A percentile compares a stretch with the other conserved stretches of the same genome.
Evolutionary conservation across 1,284 basidiomycete genomes (phyloP).

Genomic region (Golubevia pallescens): DNA sequence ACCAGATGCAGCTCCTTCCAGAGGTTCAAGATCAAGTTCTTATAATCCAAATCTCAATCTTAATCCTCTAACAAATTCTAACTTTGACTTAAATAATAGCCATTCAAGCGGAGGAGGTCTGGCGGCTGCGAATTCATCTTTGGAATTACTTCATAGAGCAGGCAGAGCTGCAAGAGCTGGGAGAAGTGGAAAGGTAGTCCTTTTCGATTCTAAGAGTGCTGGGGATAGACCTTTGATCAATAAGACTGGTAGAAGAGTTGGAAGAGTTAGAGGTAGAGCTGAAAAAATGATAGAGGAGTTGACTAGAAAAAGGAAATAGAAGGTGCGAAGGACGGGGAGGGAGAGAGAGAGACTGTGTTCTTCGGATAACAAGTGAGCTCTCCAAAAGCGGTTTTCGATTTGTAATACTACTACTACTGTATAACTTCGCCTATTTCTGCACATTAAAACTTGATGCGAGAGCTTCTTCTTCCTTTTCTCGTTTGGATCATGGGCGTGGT

Average conservation of each 20-base stretch:
- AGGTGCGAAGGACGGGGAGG: no score
- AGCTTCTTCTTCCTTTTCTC: no score
- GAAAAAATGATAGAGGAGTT: no score
- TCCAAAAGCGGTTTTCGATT: no score
- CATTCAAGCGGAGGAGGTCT: not conserved
- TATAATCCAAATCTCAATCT: not conserved
- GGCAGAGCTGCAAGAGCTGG: constrained; percentile 74
- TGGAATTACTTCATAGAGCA: constrained; percentile 69
- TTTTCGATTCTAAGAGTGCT: constrained; percentile 62
- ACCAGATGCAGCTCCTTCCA: constrained; percentile 11
- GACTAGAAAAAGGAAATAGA: no score
- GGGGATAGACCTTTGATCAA: constrained; percentile 20
- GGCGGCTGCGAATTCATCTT: constrained; percentile 2
- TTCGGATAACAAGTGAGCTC: no score
- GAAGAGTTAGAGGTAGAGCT: constrained; percentile 30
- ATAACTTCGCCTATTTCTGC: no score
- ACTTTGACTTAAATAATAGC: not conserved
- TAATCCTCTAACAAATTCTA: not conserved
- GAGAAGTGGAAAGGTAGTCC: constrained; percentile 70
- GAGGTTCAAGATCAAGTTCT: not conserved
- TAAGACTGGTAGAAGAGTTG: constrained; percentile 27
- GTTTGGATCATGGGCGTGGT: no score
- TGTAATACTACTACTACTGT: no score
- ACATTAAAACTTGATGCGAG: no score
- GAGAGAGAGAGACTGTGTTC: no score